Base-by-base conservation (phyloP, 768 basidiomycete genomes). In the Macrolepiota albuminosa region DNA sequence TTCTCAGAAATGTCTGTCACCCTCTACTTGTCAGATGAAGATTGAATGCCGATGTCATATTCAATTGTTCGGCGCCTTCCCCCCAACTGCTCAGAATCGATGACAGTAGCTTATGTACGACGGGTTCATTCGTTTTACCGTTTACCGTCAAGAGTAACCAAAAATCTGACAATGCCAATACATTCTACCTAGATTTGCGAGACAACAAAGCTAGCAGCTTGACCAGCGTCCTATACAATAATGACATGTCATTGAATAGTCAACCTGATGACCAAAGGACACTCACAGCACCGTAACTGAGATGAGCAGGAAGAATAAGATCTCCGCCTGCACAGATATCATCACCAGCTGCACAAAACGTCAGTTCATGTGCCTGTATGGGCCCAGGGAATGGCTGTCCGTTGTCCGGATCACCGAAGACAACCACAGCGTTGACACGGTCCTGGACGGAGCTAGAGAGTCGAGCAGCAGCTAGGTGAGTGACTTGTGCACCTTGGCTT, bases 401-500 rank as follows among this genome's bases (percentile, higher is more conserved):
- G 24, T 68, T 63, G 21, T 69, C 65, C 4, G 67, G 68, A 59
- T 69, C 68, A 21, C 68, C 68, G 31, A 69, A 69, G 9, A 68
- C 67, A 29, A 69, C 65, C 18, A 46, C 67, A 33, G 65, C 68
- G 33, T 58, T 62, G 60, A 69, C 62, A n/a, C 68, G 66, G 54
- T 45, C 51, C 26, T 61, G 66, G 16, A 61, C 58, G 14, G 64
- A 33, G 10, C 72, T 49, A 4, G 76, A 74, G 33, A 78, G 69
- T 58, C 66, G 58, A 9, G 64, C 64, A 21, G 74, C 75, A 16
- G 77, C 73, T 10, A 73, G 69, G 55, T 77, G 77, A 4, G 73
- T 72, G 1, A 78, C 70, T 58, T 77, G 76, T 8, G 70, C 72
- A 26, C 72, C 71, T 66, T 73, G 72, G 47, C 69, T 72, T 46